Percentiles rank a stretch among this genome's conserved stretches.
Conservation (phyloP, 139 green algal genomes). For the Parachlorella kessleri region DNA sequence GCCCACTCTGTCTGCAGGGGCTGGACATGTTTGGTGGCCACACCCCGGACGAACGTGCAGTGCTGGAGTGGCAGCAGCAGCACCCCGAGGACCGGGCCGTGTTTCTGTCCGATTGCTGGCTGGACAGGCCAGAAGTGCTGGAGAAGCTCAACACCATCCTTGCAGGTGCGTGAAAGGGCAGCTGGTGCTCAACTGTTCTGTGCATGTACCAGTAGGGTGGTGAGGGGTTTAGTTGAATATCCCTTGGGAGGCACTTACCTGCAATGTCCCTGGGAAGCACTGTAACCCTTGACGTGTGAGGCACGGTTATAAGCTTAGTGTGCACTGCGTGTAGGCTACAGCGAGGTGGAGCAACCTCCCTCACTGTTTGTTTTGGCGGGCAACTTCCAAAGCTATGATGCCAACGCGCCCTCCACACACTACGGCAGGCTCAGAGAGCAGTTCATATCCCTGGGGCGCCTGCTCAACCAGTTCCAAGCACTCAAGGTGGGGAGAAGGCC, state of each 20-base stretch:
- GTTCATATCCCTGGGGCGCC: conserved; percentile 70
- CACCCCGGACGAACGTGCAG: conserved; percentile 31
- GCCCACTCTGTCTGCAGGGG: conserved; percentile 59
- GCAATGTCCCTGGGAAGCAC: neutral
- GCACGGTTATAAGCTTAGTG: too few species aligned
- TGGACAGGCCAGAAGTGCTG: conserved; percentile 72
- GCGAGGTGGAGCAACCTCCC: conserved; percentile 63
- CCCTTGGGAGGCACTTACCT: too few species aligned
- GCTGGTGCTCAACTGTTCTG: neutral
- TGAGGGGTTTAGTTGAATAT: too few species aligned
- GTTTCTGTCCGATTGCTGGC: conserved; percentile 84
- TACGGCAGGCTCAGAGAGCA: conserved; percentile 53
- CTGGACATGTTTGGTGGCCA: conserved; percentile 86
- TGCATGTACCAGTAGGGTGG: neutral
- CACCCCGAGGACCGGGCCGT: conserved; percentile 63
- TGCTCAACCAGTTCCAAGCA: conserved; percentile 67
- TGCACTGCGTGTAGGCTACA: conserved; percentile 56
- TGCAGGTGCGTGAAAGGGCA: conserved; percentile 39
- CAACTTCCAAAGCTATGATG: conserved; percentile 76
- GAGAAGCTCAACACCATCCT: conserved; percentile 67
- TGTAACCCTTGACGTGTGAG: too few species aligned
- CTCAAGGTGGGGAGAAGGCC: conserved; percentile 67
- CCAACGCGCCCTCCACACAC: conserved; percentile 27
- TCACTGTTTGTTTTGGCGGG: conserved; percentile 87
- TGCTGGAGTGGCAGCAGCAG: conserved; percentile 42